Evolutionary conservation across 306 rosid species (phyloP).

Genomic region (Neltuma alba): DNA sequence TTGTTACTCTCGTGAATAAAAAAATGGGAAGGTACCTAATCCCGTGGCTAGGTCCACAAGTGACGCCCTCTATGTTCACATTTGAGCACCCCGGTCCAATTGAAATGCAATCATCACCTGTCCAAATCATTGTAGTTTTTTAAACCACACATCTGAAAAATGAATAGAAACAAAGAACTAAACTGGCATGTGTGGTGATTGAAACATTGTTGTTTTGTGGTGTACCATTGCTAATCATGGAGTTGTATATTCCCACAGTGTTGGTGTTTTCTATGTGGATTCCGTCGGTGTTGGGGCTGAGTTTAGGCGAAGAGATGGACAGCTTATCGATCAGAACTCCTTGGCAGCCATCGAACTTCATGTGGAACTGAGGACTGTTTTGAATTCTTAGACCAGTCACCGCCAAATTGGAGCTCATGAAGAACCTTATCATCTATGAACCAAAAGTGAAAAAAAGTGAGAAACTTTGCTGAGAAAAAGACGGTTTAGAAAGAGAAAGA

Average conservation of each 20-base stretch:
- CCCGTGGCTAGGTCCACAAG: constrained; percentile 99
- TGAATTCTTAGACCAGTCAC: constrained; percentile 69
- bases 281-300: constrained; percentile 98
- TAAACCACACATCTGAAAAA: background rate
- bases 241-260: constrained; percentile 68
- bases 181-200: background rate
- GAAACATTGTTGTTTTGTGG: background rate
- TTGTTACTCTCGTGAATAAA: background rate
- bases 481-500: background rate
- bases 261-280: constrained; percentile 78
- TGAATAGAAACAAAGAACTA: constrained; percentile 12
- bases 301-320: constrained; percentile 85
- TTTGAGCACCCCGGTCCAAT: constrained; percentile 85
- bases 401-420: constrained; percentile 84
- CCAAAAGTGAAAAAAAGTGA: background rate
- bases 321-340: constrained; percentile 71
- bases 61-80: constrained; percentile 77
- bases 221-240: constrained; percentile 82
- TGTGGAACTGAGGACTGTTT: constrained; percentile 91
- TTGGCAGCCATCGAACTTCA: constrained; percentile 90
- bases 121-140: constrained; percentile 27
- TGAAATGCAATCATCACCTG: constrained; percentile 97
- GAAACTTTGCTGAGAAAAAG: background rate
- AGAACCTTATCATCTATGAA: constrained; percentile 77
- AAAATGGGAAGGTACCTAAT: constrained; percentile 61